Conservation (phyloP, 192 early-diverging fungal genomes). For the Coemansia sp. region DNA sequence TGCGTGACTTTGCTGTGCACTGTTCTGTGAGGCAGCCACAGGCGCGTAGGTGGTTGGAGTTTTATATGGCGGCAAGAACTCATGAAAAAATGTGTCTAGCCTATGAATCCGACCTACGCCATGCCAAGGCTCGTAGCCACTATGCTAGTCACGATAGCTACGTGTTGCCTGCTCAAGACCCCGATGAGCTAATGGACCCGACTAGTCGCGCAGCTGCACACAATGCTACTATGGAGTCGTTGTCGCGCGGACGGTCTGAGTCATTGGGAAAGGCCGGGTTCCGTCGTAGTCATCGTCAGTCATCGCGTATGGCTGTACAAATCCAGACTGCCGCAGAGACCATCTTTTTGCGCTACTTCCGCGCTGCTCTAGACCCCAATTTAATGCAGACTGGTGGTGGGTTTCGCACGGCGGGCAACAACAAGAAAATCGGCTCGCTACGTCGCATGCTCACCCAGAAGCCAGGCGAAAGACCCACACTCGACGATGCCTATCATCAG, state of each 20-base stretch:
- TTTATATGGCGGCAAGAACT: conserved; percentile 55
- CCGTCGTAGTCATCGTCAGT: conserved; percentile 48
- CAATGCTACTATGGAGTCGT: conserved; percentile 40
- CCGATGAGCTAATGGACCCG: conserved; percentile 7
- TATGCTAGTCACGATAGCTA: conserved; percentile 37
- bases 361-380: conserved; percentile 52
- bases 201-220: conserved; percentile 34
- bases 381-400: conserved; percentile 22
- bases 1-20: conserved; percentile 56
- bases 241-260: conserved; percentile 31
- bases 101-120: conserved; percentile 53
- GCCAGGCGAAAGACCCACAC: conserved; percentile 22
- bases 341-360: conserved; percentile 54
- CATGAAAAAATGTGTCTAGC: conserved; percentile 57
- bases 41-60: conserved; percentile 56
- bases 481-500: conserved; percentile 54
- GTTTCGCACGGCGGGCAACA: background rate
- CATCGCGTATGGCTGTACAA: conserved; percentile 54
- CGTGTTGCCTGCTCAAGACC: conserved; percentile 1
- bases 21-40: conserved; percentile 57
- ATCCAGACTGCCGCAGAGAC: conserved; percentile 54
- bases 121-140: conserved; percentile 53
- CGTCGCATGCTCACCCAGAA: conserved; percentile 54
- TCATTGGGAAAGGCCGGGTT: background rate
- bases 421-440: conserved; percentile 47